Conservation (phyloP, 768 basidiomycete genomes). For the Suillus alpinus region DNA sequence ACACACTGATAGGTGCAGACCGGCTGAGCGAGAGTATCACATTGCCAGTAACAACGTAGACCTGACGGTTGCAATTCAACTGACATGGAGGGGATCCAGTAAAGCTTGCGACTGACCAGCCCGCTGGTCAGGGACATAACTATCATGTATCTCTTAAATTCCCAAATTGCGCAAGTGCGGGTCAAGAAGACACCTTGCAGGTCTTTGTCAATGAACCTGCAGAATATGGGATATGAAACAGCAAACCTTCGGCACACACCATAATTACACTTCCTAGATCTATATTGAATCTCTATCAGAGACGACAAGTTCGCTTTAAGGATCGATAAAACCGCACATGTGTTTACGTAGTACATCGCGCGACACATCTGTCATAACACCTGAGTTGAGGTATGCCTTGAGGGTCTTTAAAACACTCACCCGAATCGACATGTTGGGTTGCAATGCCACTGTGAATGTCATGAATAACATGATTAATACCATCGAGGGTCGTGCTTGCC, state of each 20-base stretch:
- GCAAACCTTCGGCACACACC: constrained; percentile 2
- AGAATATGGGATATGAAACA: neutral
- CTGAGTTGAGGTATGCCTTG: neutral
- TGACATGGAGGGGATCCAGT: neutral
- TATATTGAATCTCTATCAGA: neutral
- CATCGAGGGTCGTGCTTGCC: neutral
- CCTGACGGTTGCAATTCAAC: neutral
- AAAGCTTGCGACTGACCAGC: neutral
- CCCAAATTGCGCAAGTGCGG: neutral
- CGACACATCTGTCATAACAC: neutral
- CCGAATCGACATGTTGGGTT: neutral
- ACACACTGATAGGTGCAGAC: neutral
- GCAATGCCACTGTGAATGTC: neutral
- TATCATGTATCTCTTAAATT: neutral
- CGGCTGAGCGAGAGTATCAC: neutral
- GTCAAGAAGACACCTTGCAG: neutral
- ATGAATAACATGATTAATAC: neutral
- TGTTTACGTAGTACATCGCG: neutral
- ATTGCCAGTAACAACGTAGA: neutral
- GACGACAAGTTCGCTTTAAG: neutral
- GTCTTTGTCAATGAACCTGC: too few species aligned
- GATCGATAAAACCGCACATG: neutral
- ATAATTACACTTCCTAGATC: neutral
- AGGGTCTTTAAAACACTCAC: neutral
- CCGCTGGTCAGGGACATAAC: neutral